These are phyloP conservation scores for Tulasnella sp. DNA, from an alignment of 768 basidiomycete genomes.

Conservation along the genomic window DNA sequence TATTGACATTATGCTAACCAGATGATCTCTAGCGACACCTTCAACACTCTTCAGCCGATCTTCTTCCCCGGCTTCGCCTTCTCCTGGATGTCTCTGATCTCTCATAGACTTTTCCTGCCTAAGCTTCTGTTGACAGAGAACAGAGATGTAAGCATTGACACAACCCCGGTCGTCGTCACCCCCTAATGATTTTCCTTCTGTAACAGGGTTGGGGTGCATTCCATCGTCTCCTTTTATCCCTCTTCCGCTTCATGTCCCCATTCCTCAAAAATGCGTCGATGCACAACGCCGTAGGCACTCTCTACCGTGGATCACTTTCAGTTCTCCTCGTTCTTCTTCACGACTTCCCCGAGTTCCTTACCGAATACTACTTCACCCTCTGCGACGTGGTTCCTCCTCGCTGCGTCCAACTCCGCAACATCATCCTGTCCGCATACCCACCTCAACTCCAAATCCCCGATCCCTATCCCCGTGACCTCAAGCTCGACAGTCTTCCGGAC, in stretches of 20 bases:
- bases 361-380: constrained; percentile 93
- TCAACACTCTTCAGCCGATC: constrained; percentile 91
- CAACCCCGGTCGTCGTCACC: background rate
- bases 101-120: constrained; percentile 96
- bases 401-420: constrained; percentile 94
- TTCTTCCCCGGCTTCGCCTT: constrained; percentile 98
- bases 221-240: constrained; percentile 86
- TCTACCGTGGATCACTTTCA: constrained; percentile 86
- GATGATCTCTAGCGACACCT: constrained; percentile 66
- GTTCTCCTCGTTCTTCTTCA: constrained; percentile 92
- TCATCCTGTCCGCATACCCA: constrained; percentile 95
- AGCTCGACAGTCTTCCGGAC: constrained; percentile 74
- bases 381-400: constrained; percentile 89
- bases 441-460: constrained; percentile 75
- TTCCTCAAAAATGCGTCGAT: constrained; percentile 83
- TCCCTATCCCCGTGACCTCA: constrained; percentile 70
- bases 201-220: constrained; percentile 87
- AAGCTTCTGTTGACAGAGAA: constrained; percentile 83
- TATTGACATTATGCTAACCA: constrained; percentile 28
- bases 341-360: constrained; percentile 98
- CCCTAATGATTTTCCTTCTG: background rate
- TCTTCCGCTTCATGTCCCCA: constrained; percentile 91
- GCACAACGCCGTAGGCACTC: constrained; percentile 70
- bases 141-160: constrained; percentile 58
- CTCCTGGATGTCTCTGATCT: constrained; percentile 95